Base-by-base conservation (phyloP, 331 rosid genomes). In the Malus hybrid region DNA sequence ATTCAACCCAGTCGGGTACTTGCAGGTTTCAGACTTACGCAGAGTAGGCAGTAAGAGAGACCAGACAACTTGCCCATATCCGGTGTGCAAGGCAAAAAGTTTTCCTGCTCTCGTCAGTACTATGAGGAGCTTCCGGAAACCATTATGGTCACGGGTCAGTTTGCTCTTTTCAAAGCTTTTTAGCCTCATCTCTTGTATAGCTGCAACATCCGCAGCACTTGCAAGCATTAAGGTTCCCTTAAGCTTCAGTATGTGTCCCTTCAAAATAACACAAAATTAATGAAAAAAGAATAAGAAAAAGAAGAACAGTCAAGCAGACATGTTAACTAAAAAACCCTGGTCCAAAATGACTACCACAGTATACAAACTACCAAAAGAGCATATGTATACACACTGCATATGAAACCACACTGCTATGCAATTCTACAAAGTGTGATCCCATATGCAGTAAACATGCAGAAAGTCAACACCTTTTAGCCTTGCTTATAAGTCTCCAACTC, bases 211-310 rank as follows among this genome's bases (percentile, higher is more conserved):
- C 72, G 89, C 96, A 50, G 93, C 83, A 84, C 91, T 92, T 76
- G 96, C 97, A 80, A 95, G 90, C 99, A 95, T 92, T 63, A 95
- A 81, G 75, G 97, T 95, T 80, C 98, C 99, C 84, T 95, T 95
- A 72, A 95, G 97, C 88, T 92, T 95, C 87, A 95, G 87, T 75
- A 90, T 0, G 77, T 95, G 99, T 62, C 98, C 98, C 98, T 95
- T 76, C 73, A 73, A n/a, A 82, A 79, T 61, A 79, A 80, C 36
- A 81, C 79, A 81, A 72, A 48, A 84, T 73, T 36, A 46, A 78
- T 46, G 64, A 77, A 82, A 66, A 71, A 32, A 15, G 5, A 64
- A 64, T 16, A 30, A 82, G 77, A 75, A 60, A 44, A 22, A 68
- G 1, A 22, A 22, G 77, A 83, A 66, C 36, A 78, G 61, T 77